A percentile compares a stretch with the other conserved stretches of the same genome.
phyloP scores from a whole-genome alignment of 176 grass and related monocot genomes.

The Musa troglodytarum region DNA sequence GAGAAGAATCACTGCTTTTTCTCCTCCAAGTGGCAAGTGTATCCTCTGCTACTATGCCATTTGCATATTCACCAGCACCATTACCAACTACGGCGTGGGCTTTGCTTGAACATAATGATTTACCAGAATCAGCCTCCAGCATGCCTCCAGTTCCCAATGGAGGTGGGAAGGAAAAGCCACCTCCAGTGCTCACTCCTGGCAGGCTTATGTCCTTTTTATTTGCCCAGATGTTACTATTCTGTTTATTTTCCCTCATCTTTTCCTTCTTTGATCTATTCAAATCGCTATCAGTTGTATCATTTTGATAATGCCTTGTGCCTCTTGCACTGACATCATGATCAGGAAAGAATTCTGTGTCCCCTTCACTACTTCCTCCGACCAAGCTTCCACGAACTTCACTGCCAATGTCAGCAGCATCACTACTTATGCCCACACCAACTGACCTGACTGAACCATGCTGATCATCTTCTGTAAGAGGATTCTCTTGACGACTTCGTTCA shows the following conservation, averaged over 20 bases:
- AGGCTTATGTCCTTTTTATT: conserved; percentile 36
- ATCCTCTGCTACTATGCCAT: conserved; percentile 62
- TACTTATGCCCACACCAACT: conserved; percentile 21
- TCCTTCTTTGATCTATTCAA: conserved; percentile 13
- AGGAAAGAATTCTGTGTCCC: conserved; percentile 26
- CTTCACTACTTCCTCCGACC: conserved; percentile 32
- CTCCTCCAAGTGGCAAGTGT: conserved; percentile 88
- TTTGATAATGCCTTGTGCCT: conserved; percentile 42
- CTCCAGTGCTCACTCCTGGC: conserved; percentile 31
- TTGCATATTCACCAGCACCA: conserved; percentile 52
- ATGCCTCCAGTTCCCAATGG: conserved; percentile 44
- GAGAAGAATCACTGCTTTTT: conserved; percentile 68
- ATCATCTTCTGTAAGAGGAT: conserved; percentile 10
- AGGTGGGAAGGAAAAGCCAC: conserved; percentile 67
- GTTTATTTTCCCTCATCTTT: conserved; percentile 34
- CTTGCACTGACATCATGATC: conserved; percentile 52
- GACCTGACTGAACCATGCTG: conserved; percentile 21
- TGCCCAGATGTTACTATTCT: conserved; percentile 27
- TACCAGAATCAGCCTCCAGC: conserved; percentile 37
- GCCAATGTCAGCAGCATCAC: conserved; percentile 25
- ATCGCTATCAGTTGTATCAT: conserved; percentile 14
- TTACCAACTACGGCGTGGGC: conserved; percentile 35
- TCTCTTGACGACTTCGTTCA: not conserved
- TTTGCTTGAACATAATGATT: conserved; percentile 52
- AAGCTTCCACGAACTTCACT: conserved; percentile 45